Conservation (phyloP, 345 rosid genomes). For the Chamaenerion angustifolium region DNA sequence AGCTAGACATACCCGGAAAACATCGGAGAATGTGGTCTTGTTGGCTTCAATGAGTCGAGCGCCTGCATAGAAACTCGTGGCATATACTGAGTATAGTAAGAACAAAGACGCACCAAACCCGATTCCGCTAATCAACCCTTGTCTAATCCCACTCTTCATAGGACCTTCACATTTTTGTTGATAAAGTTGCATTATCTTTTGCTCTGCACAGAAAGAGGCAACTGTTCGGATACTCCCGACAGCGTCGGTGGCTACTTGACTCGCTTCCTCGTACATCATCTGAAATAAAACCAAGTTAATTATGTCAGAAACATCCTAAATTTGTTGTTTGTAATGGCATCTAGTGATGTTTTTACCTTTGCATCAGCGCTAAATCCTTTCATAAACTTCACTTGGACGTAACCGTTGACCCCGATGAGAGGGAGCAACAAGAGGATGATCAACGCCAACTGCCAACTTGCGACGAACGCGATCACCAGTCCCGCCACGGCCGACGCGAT, state of each 20-base stretch:
- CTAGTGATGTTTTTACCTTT: slow-evolving; percentile 29
- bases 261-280: slow-evolving; percentile 82
- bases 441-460: slow-evolving; percentile 63
- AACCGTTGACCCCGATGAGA: slow-evolving; percentile 49
- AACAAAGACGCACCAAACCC: slow-evolving; percentile 63
- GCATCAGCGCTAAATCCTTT: slow-evolving; percentile 76
- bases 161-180: slow-evolving; percentile 72
- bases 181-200: slow-evolving; percentile 64
- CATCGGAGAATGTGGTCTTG: slow-evolving; percentile 37
- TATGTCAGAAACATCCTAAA: not conserved
- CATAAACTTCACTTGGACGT: slow-evolving; percentile 49
- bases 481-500: slow-evolving; percentile 45
- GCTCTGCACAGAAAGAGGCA: slow-evolving; percentile 78
- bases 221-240: slow-evolving; percentile 84
- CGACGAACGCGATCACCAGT: slow-evolving; percentile 61
- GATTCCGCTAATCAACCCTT: slow-evolving; percentile 53
- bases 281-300: slow-evolving; percentile 13
- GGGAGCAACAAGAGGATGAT: slow-evolving; percentile 53
- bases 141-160: slow-evolving; percentile 47
- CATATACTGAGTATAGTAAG: slow-evolving; percentile 37
- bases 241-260: slow-evolving; percentile 83
- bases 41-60: slow-evolving; percentile 47
- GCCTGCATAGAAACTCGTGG: slow-evolving; percentile 65
- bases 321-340: not conserved
- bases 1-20: slow-evolving; percentile 36